These are phyloP conservation scores for Curvularia spicifera DNA, from an alignment of 2,329 filamentous ascomycete genomes.

Conservation along the genomic window DNA sequence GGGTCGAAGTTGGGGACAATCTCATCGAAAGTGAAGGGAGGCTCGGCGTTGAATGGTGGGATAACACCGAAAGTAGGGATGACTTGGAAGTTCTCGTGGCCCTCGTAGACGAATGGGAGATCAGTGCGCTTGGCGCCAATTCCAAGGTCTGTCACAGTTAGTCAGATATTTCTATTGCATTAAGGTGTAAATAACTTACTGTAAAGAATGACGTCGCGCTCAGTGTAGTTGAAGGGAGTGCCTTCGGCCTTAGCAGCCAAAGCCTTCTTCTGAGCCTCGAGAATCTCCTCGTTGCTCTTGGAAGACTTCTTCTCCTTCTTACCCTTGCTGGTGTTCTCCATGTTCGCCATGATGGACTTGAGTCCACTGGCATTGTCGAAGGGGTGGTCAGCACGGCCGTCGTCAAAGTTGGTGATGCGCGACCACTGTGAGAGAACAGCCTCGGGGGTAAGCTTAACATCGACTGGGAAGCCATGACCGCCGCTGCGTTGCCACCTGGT, in stretches of 20 bases:
- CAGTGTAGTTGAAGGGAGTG: conserved; percentile 81
- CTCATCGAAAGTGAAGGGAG: conserved; percentile 79
- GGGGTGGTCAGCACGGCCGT: conserved; percentile 86
- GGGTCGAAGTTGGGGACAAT: conserved; percentile 95
- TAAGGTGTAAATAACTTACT: conserved; percentile 51
- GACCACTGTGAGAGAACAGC: conserved; percentile 69
- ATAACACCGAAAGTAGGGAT: conserved; percentile 96
- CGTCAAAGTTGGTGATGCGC: conserved; percentile 84
- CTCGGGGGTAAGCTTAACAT: conserved; percentile 79
- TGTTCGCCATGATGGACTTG: conserved; percentile 82
- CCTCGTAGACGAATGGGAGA: conserved; percentile 87
- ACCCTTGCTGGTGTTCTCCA: conserved; percentile 71
- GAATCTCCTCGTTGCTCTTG: conserved; percentile 67
- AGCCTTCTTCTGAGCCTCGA: conserved; percentile 76
- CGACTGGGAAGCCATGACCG: conserved; percentile 88
- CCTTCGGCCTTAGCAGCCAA: conserved; percentile 74
- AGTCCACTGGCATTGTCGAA: conserved; percentile 77
- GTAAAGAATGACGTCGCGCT: conserved; percentile 91
- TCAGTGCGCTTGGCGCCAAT: conserved; percentile 91
- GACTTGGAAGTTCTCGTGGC: conserved; percentile 88
- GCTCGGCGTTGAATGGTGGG: conserved; percentile 84
- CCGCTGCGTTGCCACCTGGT: conserved; percentile 95
- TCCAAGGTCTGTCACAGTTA: conserved; percentile 68
- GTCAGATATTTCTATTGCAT: conserved; percentile 6
- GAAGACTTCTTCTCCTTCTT: conserved; percentile 54